Evolutionary conservation across 169 alveolate genomes (phyloP), one percentile per base, ranked within the genome.

Genomic region (Besnoitia besnoiti): DNA sequence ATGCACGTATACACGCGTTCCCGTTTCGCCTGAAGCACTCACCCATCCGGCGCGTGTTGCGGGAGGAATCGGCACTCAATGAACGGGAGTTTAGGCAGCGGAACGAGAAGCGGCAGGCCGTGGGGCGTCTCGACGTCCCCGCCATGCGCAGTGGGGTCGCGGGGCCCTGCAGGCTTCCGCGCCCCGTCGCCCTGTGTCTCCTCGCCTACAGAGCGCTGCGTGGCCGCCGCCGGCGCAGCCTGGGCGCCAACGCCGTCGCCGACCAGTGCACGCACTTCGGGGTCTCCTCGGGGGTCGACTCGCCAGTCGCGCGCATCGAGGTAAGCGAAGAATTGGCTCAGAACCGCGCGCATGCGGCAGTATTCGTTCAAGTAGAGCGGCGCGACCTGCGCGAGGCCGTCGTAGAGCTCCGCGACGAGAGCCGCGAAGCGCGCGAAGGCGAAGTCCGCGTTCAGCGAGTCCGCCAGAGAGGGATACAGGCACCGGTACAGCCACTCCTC

Each of bases 21-120:
- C n/a, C n/a, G n/a, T n/a, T n/a, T n/a, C n/a, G n/a, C n/a, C n/a
- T n/a, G n/a, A n/a, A n/a, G n/a, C n/a, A 51, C 82, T 35, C 24
- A 73, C 82, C 82, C n/a, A 19, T 73, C 82, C 12, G 82, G 82
- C n/a, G 46, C 82, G 2, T 73, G 82, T 35, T n/a, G 82, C 3
- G 82, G 82, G 0, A 73, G 82, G 82, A 73, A 73, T 37, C 82
- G 82, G 82, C 82, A 73, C 24, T 73, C 82, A 37, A 73, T 73
- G 82, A 73, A 73, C 12, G 82, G 82, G 5, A 73, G 47, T 37
- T 73, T 73, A 19, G 82, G 82, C 19, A 73, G 82, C 14, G 82
- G 82, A 8, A 73, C 24, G 46, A 73, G 82, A 37, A 73, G 82
- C 12, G 82, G 82, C 16, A 73, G 16, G 44, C 82, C 82, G 44